Conservation (phyloP, 441 rosid genomes). For the Croton laevigatus region DNA sequence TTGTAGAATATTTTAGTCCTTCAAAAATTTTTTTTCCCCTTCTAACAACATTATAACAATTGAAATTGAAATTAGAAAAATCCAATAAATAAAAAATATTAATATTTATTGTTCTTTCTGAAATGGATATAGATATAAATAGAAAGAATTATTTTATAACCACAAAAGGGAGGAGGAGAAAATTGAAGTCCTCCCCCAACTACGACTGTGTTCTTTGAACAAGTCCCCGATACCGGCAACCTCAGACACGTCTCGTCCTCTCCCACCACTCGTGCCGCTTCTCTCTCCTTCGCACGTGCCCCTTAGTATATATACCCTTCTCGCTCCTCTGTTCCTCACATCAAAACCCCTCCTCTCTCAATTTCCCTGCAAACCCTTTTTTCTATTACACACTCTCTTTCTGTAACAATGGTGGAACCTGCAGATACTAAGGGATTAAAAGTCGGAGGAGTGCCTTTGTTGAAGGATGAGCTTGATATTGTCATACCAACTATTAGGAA, state of each 20-base stretch:
- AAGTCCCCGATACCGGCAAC: conserved; percentile 17
- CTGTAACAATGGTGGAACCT: conserved; percentile 53
- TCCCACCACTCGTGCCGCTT: conserved; percentile 7
- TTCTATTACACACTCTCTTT: not conserved
- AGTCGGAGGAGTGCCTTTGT: conserved; percentile 28
- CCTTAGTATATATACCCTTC: conserved; percentile 14
- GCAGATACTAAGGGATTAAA: conserved; percentile 32
- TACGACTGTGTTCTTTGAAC: conserved; percentile 22
- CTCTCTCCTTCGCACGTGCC: conserved; percentile 24
- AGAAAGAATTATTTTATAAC: not conserved
- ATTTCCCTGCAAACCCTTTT: not conserved
- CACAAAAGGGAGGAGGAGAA: not conserved
- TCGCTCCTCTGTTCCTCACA: not conserved
- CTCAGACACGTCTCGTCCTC: conserved; percentile 18
- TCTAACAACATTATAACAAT: too few relatives aligned
- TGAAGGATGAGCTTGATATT: conserved; percentile 85
- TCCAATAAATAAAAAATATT: too few relatives aligned
- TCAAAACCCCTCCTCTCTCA: not conserved
- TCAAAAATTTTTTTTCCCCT: too few relatives aligned
- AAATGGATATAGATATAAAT: not conserved
- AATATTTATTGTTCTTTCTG: too few relatives aligned
- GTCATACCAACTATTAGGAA: conserved; percentile 86
- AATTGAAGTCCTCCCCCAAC: not conserved
- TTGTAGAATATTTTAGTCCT: too few relatives aligned
- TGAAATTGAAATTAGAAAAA: too few relatives aligned